phyloP scores from a whole-genome alignment of 2,329 filamentous ascomycete species.

The Aureobasidium sp. region DNA sequence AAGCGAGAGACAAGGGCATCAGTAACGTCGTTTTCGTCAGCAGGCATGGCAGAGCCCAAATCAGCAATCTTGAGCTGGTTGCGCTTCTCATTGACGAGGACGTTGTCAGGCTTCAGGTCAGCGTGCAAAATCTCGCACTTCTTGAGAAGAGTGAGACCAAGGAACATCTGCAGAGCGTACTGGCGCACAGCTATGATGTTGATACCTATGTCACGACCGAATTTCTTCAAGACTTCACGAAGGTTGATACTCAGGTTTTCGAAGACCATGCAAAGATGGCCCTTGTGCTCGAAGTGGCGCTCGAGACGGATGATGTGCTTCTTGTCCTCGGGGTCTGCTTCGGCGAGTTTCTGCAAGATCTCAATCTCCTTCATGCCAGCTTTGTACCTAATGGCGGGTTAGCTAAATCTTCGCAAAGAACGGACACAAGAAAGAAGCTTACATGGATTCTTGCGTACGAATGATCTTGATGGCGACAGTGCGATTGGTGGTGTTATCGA shows the following conservation, averaged over 20 bases:
- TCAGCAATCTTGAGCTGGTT: constrained; percentile 92
- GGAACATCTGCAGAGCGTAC: constrained; percentile 91
- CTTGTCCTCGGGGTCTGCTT: constrained; percentile 77
- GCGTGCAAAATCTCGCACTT: constrained; percentile 92
- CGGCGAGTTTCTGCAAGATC: constrained; percentile 79
- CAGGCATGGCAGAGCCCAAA: constrained; percentile 88
- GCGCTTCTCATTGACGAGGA: constrained; percentile 75
- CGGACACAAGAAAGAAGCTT: not conserved
- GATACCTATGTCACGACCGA: constrained; percentile 88
- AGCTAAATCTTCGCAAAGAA: not conserved
- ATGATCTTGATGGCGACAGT: constrained; percentile 97
- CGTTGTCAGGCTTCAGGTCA: constrained; percentile 96
- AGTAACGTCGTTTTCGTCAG: constrained; percentile 83
- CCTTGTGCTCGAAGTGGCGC: constrained; percentile 84
- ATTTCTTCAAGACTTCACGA: constrained; percentile 89
- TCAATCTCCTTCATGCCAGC: constrained; percentile 91
- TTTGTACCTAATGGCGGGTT: constrained; percentile 48
- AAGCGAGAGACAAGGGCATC: constrained; percentile 95
- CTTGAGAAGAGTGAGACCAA: constrained; percentile 77
- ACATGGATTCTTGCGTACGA: constrained; percentile 86
- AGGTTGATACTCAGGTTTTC: constrained; percentile 90
- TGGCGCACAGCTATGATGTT: constrained; percentile 78
- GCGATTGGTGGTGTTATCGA: constrained; percentile 56
- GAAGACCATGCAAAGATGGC: constrained; percentile 92
- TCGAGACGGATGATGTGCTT: constrained; percentile 88